Evolutionary conservation across 495 filamentous ascomycete genomes (phyloP).

Genomic region (Copromyces sp.): DNA sequence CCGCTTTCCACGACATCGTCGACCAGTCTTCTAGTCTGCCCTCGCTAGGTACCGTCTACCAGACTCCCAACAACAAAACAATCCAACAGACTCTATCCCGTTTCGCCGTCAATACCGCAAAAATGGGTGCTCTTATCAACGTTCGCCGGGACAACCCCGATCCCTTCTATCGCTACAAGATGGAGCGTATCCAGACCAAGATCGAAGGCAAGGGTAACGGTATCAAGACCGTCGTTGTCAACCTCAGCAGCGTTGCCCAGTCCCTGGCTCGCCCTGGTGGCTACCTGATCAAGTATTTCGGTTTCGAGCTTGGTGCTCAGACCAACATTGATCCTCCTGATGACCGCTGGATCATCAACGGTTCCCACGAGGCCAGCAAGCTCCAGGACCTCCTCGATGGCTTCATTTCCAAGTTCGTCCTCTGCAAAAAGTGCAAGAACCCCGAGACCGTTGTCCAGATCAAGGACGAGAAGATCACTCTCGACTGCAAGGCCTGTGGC

Average conservation of each 20-base stretch:
- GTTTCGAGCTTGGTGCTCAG: conserved; percentile 95
- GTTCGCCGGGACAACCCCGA: conserved; percentile 97
- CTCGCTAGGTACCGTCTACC: conserved; percentile 3
- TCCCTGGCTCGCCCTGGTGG: conserved; percentile 85
- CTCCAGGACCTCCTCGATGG: conserved; percentile 97
- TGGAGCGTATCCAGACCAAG: conserved; percentile 97
- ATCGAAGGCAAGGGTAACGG: conserved; percentile 99
- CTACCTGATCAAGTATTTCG: conserved; percentile 99
- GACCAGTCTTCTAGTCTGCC: conserved; percentile 19
- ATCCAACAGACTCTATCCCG: background rate
- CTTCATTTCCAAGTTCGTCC: conserved; percentile 95
- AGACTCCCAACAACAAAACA: background rate
- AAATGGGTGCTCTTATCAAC: conserved; percentile 64
- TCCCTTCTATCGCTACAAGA: conserved; percentile 99
- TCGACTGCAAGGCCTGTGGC: conserved; percentile 98
- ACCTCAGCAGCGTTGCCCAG: conserved; percentile 86
- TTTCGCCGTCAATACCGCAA: conserved; percentile 31
- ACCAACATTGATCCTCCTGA: conserved; percentile 95
- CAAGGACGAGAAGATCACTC: conserved; percentile 79
- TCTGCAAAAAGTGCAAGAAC: conserved; percentile 99
- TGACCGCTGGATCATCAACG: conserved; percentile 99
- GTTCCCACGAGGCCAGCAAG: conserved; percentile 89
- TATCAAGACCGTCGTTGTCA: conserved; percentile 95
- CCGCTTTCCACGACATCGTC: conserved; percentile 22
- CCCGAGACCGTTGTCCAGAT: conserved; percentile 92